A percentile compares a stretch with the other conserved stretches of the same genome.
Evolutionary conservation across 169 alveolate species (phyloP).

Genomic region (Hammondia hammondi): DNA sequence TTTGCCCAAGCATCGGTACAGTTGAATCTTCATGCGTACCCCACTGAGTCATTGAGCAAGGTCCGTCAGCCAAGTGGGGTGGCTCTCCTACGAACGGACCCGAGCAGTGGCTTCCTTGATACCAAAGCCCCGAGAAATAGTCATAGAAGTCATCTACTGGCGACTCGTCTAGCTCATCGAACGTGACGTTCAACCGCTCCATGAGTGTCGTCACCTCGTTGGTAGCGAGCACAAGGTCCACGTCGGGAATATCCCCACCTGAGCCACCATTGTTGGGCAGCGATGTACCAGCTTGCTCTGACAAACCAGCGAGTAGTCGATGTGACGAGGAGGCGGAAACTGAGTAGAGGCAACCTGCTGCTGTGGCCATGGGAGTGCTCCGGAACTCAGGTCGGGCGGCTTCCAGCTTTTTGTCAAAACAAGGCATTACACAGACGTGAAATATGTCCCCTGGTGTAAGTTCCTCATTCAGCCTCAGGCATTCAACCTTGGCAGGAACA

Average conservation of each 20-base stretch:
- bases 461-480: not conserved
- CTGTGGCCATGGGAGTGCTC: not conserved
- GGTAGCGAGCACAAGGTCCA: conserved; percentile 88
- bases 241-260: conserved; percentile 73
- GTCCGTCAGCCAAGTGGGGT: not conserved
- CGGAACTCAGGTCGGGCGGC: conserved; percentile 84
- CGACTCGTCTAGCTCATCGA: conserved; percentile 33
- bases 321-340: not conserved
- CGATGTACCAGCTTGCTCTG: not conserved
- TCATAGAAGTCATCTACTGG: conserved; percentile 56
- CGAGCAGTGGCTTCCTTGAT: not conserved
- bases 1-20: not conserved
- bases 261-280: not conserved
- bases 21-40: not conserved
- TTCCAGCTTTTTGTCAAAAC: conserved; percentile 93
- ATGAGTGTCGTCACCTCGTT: conserved; percentile 85
- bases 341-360: not conserved
- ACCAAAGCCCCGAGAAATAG: not conserved
- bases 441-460: conserved; percentile 71
- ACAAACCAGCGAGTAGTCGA: not conserved
- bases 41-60: not conserved
- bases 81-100: not conserved
- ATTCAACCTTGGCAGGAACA: not conserved
- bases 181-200: conserved; percentile 30
- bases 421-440: conserved; percentile 90